phyloP scores from a whole-genome alignment of 768 basidiomycete species.

The Mycena amicta region DNA sequence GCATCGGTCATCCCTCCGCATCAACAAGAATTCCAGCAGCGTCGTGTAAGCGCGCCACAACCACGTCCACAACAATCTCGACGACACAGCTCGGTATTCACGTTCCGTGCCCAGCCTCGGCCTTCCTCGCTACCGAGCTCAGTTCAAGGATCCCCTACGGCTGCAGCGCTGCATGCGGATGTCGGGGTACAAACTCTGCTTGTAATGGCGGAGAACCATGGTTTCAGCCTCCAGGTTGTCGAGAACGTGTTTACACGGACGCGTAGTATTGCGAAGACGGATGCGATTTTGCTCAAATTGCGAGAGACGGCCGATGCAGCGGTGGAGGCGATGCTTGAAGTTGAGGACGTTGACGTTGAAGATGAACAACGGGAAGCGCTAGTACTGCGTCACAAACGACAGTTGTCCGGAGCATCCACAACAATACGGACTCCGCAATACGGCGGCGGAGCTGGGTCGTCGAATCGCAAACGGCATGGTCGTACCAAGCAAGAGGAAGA shows the following conservation, averaged over 20 bases:
- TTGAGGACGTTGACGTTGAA: conserved; percentile 42
- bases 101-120: background rate
- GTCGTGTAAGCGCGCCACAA: background rate
- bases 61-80: background rate
- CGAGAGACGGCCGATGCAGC: conserved; percentile 12
- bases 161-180: background rate
- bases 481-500: background rate
- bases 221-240: conserved; percentile 44
- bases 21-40: background rate
- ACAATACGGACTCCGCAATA: background rate
- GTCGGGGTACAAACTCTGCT: conserved; percentile 29
- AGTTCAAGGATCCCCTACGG: background rate
- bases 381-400: background rate
- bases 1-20: background rate
- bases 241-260: conserved; percentile 37
- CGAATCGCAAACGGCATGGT: background rate
- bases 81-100: conserved; percentile 13
- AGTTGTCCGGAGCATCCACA: background rate
- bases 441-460: background rate
- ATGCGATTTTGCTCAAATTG: conserved; percentile 29
- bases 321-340: conserved; percentile 22
- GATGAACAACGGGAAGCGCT: conserved; percentile 19
- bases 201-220: conserved; percentile 48
- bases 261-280: conserved; percentile 39
- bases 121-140: background rate